Evolutionary conservation across 352 stramenopile genomes (phyloP).

Genomic region (Globisporangium uncinulatum): DNA sequence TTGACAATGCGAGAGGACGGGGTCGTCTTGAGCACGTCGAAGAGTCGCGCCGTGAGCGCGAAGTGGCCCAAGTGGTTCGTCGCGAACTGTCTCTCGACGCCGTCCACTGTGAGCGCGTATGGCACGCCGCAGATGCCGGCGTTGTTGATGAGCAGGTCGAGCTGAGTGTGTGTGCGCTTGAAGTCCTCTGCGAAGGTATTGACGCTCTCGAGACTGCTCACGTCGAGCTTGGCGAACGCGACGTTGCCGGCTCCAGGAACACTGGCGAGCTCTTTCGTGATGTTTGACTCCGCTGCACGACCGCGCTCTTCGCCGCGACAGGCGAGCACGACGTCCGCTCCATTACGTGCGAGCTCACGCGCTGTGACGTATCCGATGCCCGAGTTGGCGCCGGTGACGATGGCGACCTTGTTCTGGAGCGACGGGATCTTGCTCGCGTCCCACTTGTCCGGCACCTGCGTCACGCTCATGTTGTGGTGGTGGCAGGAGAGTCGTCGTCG

Average conservation of each 20-base stretch:
- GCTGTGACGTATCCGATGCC: constrained; percentile 80
- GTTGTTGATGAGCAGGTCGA: too few species aligned
- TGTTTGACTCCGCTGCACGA: constrained; percentile 15
- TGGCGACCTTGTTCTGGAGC: constrained; percentile 41
- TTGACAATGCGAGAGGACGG: constrained; percentile 22
- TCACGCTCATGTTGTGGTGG: too few species aligned
- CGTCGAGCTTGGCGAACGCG: constrained; percentile 22
- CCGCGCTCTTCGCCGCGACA: constrained; percentile 48
- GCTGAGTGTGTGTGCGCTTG: too few species aligned
- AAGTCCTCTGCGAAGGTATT: constrained; percentile 15
- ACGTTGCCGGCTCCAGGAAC: constrained; percentile 14
- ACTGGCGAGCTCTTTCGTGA: too few species aligned
- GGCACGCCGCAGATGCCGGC: too few species aligned
- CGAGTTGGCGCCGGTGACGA: constrained; percentile 81
- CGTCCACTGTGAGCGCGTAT: too few species aligned
- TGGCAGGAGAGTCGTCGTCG: too few species aligned
- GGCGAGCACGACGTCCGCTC: constrained; percentile 67
- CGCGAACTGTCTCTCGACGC: constrained; percentile 41
- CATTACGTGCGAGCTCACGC: constrained; percentile 36
- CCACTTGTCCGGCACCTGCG: too few species aligned
- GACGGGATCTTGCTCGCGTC: constrained; percentile 23
- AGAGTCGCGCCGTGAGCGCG: constrained; percentile 37
- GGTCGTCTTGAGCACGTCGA: constrained; percentile 23
- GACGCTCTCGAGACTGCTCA: constrained; percentile 17
- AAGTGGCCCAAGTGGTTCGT: too few species aligned